Percentiles rank a stretch among this genome's conserved stretches.
Conservation (phyloP, 495 filamentous ascomycete genomes). For the Collariella sp. region DNA sequence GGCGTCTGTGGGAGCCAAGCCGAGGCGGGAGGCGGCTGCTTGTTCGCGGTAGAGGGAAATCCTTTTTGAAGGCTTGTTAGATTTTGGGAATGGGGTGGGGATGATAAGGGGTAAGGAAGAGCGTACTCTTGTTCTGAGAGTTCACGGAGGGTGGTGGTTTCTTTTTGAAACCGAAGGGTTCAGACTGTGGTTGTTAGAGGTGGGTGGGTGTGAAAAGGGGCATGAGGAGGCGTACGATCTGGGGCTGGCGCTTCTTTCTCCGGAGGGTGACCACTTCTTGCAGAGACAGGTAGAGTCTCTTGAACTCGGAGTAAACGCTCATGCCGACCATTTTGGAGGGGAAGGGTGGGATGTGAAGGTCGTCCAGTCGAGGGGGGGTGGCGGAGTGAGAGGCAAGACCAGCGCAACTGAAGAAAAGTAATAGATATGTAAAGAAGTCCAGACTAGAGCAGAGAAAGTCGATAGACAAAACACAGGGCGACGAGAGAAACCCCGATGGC, state of each 20-base stretch:
- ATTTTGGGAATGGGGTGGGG: not conserved
- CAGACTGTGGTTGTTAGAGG: slow-evolving; percentile 31
- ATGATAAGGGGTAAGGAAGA: not conserved
- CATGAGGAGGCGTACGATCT: slow-evolving; percentile 17
- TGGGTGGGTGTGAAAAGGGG: not conserved
- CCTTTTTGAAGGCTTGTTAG: slow-evolving; percentile 14
- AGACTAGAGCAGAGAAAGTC: not conserved
- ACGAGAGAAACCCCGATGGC: not conserved
- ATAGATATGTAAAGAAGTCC: not conserved
- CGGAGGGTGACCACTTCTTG: slow-evolving; percentile 17
- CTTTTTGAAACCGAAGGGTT: slow-evolving; percentile 40
- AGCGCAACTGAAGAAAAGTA: not conserved
- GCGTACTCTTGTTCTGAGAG: slow-evolving; percentile 39
- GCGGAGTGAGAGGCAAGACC: no score
- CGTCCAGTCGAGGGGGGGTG: not conserved
- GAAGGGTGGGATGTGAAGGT: not conserved
- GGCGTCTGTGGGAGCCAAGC: slow-evolving; percentile 17
- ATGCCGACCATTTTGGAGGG: not conserved
- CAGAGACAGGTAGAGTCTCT: slow-evolving; percentile 18
- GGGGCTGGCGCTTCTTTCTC: slow-evolving; percentile 14
- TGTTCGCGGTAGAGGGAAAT: slow-evolving; percentile 36
- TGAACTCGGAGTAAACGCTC: slow-evolving; percentile 19
- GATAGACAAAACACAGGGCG: not conserved
- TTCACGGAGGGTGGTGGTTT: slow-evolving; percentile 31
- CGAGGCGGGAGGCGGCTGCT: slow-evolving; percentile 32